phyloP scores from a whole-genome alignment of 176 grass and related monocot species.

The Alloteropsis semialata region DNA sequence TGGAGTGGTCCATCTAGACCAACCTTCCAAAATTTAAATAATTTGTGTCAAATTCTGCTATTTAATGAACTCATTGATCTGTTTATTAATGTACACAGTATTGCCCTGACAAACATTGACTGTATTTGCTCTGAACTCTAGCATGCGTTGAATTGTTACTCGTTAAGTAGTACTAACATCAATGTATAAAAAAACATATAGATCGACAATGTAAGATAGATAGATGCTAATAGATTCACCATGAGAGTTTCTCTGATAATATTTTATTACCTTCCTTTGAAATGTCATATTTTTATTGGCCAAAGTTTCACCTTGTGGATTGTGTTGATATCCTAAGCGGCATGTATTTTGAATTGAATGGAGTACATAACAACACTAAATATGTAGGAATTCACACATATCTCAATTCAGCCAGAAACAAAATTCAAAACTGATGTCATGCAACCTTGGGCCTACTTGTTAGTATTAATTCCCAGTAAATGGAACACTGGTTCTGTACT shows the following conservation, averaged over 20 bases:
- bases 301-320: not conserved
- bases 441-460: not conserved
- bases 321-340: not conserved
- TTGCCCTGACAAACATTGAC: not conserved
- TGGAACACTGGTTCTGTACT: not conserved
- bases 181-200: too few relatives aligned
- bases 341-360: not conserved
- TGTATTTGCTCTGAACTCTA: not conserved
- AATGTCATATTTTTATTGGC: too few relatives aligned
- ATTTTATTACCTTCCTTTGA: too few relatives aligned
- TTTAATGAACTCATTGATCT: not conserved
- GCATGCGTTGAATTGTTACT: not conserved
- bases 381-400: not conserved
- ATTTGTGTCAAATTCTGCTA: not conserved
- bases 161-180: not conserved
- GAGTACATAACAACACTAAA: not conserved
- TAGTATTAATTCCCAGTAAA: slow-evolving; percentile 19
- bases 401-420: not conserved
- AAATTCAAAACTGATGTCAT: not conserved
- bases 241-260: too few relatives aligned
- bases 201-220: too few relatives aligned
- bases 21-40: not conserved
- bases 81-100: not conserved
- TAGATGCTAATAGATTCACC: too few relatives aligned
- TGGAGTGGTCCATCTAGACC: not conserved